Percentiles rank a stretch among this genome's conserved stretches.
phyloP scores from a whole-genome alignment of 208 protist species.

The Leishmania gerbilli region DNA sequence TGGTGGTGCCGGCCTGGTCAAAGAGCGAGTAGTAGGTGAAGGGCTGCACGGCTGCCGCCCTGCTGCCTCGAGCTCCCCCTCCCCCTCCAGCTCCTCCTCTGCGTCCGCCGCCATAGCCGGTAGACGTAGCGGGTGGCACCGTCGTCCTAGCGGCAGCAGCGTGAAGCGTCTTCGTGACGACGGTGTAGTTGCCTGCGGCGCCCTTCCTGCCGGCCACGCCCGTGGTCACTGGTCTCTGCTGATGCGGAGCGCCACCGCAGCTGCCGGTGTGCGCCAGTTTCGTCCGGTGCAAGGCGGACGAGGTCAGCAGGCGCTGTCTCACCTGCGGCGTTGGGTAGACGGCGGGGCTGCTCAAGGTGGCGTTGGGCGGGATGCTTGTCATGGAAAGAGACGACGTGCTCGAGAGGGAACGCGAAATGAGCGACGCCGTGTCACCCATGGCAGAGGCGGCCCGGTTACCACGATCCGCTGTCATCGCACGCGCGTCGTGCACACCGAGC shows the following conservation, averaged over 20 bases:
- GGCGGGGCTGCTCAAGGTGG: background rate
- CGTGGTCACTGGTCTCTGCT: background rate
- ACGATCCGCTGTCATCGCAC: background rate
- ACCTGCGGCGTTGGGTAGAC: background rate
- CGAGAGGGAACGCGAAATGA: background rate
- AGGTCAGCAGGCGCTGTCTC: background rate
- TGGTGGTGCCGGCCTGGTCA: slow-evolving; percentile 11
- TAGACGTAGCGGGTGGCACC: background rate
- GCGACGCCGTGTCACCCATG: background rate
- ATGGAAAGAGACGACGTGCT: background rate
- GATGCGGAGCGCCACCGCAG: background rate
- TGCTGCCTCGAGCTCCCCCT: background rate
- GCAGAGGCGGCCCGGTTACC: background rate
- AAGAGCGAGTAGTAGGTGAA: slow-evolving; percentile 16
- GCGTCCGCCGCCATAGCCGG: background rate
- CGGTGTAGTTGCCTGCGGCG: too few species aligned
- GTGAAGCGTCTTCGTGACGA: too few species aligned
- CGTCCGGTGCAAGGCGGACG: slow-evolving; percentile 8
- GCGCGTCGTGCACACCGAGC: background rate
- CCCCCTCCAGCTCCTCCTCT: background rate
- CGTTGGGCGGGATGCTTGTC: background rate
- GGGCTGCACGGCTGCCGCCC: background rate
- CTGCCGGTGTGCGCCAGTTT: slow-evolving; percentile 27
- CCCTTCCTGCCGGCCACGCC: background rate
- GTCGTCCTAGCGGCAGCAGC: background rate